A percentile compares a stretch with the other conserved stretches of the same genome.
Evolutionary conservation across 2,329 filamentous ascomycete species (phyloP).

Genomic region (Talaromyces sp.): DNA sequence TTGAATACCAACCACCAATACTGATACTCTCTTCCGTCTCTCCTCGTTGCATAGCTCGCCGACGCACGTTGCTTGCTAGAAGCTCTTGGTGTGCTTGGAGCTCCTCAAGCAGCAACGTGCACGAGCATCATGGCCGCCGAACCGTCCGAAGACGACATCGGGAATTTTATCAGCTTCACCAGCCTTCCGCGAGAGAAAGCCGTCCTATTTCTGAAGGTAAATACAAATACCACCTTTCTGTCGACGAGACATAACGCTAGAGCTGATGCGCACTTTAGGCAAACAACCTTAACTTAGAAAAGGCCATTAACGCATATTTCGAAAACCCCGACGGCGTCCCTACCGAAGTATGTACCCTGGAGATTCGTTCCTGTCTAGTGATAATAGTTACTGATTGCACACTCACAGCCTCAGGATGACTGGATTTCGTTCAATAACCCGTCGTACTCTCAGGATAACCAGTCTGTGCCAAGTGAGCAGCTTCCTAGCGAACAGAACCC

Average conservation of each 20-base stretch:
- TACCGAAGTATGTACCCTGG: conserved; percentile 22
- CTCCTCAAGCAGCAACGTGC: conserved; percentile 14
- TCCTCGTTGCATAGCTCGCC: not conserved
- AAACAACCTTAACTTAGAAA: conserved; percentile 44
- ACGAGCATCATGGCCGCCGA: conserved; percentile 33
- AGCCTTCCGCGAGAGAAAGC: conserved; percentile 40
- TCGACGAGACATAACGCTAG: not conserved
- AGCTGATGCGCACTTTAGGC: conserved; percentile 30
- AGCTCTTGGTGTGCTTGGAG: conserved; percentile 14
- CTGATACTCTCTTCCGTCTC: not conserved
- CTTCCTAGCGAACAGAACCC: not conserved
- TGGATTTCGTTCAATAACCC: conserved; percentile 15
- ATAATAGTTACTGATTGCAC: not conserved
- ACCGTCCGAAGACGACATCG: conserved; percentile 41
- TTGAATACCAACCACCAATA: not conserved
- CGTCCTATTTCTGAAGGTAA: conserved; percentile 41
- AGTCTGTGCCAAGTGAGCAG: conserved; percentile 27
- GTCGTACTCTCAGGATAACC: conserved; percentile 26
- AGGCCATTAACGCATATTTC: conserved; percentile 48
- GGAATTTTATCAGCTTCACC: conserved; percentile 42
- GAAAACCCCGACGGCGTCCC: conserved; percentile 42
- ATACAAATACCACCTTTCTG: not conserved
- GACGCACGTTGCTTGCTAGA: conserved; percentile 15
- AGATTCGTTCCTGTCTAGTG: not conserved
- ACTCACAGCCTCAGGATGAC: conserved; percentile 14